Base-by-base conservation (phyloP, 805 yeast genomes). In the Spathaspora boniae region DNA sequence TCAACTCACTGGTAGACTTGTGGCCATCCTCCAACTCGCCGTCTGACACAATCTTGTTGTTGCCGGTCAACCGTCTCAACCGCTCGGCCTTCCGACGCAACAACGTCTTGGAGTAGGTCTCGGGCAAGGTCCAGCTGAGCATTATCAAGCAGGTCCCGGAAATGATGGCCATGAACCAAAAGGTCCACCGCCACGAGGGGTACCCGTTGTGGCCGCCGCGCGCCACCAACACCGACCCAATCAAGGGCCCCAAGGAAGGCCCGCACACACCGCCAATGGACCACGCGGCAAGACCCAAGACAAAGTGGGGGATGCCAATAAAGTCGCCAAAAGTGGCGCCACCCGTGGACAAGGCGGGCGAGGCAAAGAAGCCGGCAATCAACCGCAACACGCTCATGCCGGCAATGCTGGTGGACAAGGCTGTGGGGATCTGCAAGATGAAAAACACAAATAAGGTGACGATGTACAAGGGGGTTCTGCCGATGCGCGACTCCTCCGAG, bases 101-200 rank as follows among this genome's bases (percentile, higher is more conserved):
- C n/a, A 76, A 53, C 14, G 74, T 68, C 27, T 54, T 61, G 19
- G 53, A 58, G 24, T 62, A 67, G 4, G 78, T 70, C 48, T 75
- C 80, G 4, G 79, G 78, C 31, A 74, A 58, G 33, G 66, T 50
- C 42, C 61, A 62, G 2, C 54, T 34, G 43, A 73, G 56, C 2
- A 66, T 6, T 0, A 71, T 23, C 8, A 68, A 50, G 4, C 61
- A 41, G 6, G 53, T 51, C 8, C 72, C 76, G 29, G 69, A 47
- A 25, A 69, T 42, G 41, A 70, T 67, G 35, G 64, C 42, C 48
- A 72, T 38, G 33, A 72, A 60, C 82, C 82, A 75, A 48, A 75
- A 74, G 16, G 69, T 58, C 72, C 74, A 76, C 48, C 78, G 65
- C 78, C 79, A 74, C n/a, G n/a, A n/a, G n/a, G n/a, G n/a, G n/a